These are phyloP conservation scores for Discostella stelligera DNA, from an alignment of 352 stramenopile species.

Conservation along the genomic window DNA sequence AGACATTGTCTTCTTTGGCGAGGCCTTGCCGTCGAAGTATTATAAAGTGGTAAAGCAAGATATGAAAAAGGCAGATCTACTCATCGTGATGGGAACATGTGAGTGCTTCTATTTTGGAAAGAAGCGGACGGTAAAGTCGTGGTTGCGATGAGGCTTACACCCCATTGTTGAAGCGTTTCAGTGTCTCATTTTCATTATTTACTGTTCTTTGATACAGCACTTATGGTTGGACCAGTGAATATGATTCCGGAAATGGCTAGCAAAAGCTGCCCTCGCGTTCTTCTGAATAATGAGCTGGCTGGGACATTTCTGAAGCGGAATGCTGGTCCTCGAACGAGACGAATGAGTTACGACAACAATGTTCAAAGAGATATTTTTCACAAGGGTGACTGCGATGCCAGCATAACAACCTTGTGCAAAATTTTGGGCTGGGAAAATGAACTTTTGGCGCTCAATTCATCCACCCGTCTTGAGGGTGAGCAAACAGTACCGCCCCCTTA, in stretches of 20 bases:
- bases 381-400: slow-evolving; percentile 75
- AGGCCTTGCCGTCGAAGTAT: slow-evolving; percentile 89
- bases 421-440: slow-evolving; percentile 70
- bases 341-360: slow-evolving; percentile 26
- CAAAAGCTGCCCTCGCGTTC: slow-evolving; percentile 43
- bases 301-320: slow-evolving; percentile 48
- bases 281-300: slow-evolving; percentile 79
- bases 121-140: background rate
- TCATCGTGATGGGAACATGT: slow-evolving; percentile 96
- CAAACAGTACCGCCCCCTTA: background rate
- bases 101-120: background rate
- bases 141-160: too few species aligned
- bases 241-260: slow-evolving; percentile 69
- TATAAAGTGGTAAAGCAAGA: slow-evolving; percentile 84
- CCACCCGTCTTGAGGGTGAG: slow-evolving; percentile 11
- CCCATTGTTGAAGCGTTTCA: too few species aligned
- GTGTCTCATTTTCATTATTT: too few species aligned
- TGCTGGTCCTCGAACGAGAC: slow-evolving; percentile 24
- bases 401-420: slow-evolving; percentile 48
- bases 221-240: slow-evolving; percentile 87
- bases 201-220: too few species aligned
- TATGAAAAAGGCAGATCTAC: slow-evolving; percentile 81
- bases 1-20: slow-evolving; percentile 98
- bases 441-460: slow-evolving; percentile 45
- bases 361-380: slow-evolving; percentile 64